Evolutionary conservation across 139 green algal genomes (phyloP).

Genomic region (Closterium sp.): DNA sequence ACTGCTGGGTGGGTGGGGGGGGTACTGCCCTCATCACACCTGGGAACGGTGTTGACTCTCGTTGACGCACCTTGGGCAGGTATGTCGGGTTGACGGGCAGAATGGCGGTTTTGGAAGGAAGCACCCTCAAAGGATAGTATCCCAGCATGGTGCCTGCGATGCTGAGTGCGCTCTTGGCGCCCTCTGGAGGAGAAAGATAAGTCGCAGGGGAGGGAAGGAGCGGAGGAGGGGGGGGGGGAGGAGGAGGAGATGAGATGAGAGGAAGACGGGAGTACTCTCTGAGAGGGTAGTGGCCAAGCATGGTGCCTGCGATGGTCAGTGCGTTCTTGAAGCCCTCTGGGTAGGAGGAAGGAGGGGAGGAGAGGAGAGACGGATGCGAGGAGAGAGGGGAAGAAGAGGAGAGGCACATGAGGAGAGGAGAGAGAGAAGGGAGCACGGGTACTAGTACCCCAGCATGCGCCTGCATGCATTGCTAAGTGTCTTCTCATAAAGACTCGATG

Average conservation of each 20-base stretch:
- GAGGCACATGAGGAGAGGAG: neutral
- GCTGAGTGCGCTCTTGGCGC: constrained; percentile 56
- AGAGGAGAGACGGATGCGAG: neutral
- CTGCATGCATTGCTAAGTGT: too few relatives aligned
- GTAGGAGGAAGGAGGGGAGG: neutral
- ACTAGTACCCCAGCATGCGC: too few relatives aligned
- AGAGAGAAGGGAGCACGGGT: neutral
- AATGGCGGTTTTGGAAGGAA: constrained; percentile 89
- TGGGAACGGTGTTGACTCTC: too few relatives aligned
- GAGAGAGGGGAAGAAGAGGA: neutral
- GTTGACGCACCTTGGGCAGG: constrained; percentile 57
- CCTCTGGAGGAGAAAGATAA: constrained; percentile 45
- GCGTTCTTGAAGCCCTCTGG: too few relatives aligned
- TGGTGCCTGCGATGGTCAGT: too few relatives aligned
- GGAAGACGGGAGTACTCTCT: neutral
- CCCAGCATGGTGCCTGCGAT: constrained; percentile 68
- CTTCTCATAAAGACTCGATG: too few relatives aligned
- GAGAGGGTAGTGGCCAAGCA: neutral
- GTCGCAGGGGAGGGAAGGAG: neutral
- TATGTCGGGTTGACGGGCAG: constrained; percentile 89
- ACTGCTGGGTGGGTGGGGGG: too few relatives aligned
- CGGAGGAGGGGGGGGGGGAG: neutral
- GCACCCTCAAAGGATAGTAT: constrained; percentile 72
- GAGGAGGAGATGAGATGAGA: neutral
- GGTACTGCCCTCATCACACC: too few relatives aligned